Evolutionary conservation across 2,329 filamentous ascomycete genomes (phyloP), one percentile per base, ranked within the genome.

Genomic region (Xylaria arbuscula): DNA sequence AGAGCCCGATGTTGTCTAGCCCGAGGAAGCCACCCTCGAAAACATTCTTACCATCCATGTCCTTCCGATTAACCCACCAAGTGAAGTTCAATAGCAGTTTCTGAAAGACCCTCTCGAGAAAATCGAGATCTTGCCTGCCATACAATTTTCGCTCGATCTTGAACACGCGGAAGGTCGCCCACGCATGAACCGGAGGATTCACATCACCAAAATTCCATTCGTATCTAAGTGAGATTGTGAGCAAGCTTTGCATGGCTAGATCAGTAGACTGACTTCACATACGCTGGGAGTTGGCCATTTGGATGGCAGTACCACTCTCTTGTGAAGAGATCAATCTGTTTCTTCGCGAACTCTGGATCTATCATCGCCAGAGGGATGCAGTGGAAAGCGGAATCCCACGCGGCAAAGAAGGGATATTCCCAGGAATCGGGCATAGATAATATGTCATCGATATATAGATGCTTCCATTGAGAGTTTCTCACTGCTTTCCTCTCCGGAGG

Each of bases 151-250:
- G 91, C 84, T 98, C 95, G 72, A 98, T 98, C 83, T 98, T 98
- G 89, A 98, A 98, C 0, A 93, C 93, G 66, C 96, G 88, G 85
- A 98, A 98, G 0, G 93, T 93, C 1, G 95, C 91, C 95, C 95
- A 98, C 0, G 95, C 96, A 79, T 98, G 95, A 0, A 98, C 95
- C 0, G 95, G 95, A 32, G 95, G 95, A 75, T 98, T 98, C 71
- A 98, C 95, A 76, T 98, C 96, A 62, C 94, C 91, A 82, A 98
- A 98, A 78, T 98, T 98, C 95, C 95, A 98, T 79, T 98, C 95
- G 76, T 91, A 91, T 36, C 86, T 88, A 48, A 45, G 4, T 51
- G 42, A 38, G 22, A 53, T 22, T 17, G 51, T 70, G 10, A 70
- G 55, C 36, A 32, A 38, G 8, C 3, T 28, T 19, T 19, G 22